phyloP scores from a whole-genome alignment of 2,329 filamentous ascomycete genomes.

The Pyrenophora graminea region DNA sequence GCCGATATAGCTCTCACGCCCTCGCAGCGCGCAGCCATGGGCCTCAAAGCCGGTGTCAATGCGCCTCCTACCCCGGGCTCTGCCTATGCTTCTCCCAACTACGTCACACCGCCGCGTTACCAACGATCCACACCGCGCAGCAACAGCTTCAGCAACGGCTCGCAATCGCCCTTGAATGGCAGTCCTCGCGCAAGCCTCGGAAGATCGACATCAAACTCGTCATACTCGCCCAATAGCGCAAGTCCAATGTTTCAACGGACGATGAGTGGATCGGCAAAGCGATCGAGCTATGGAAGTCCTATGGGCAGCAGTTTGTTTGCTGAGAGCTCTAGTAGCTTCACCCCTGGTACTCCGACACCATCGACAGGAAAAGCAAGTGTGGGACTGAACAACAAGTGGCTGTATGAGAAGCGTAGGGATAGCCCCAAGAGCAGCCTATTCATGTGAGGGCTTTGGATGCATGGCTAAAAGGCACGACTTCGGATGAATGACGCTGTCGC shows the following conservation, averaged over 20 bases:
- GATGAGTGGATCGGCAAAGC: slow-evolving; percentile 57
- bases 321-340: slow-evolving; percentile 46
- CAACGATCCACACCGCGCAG: slow-evolving; percentile 72
- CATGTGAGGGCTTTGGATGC: slow-evolving; percentile 14
- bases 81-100: slow-evolving; percentile 54
- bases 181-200: slow-evolving; percentile 50
- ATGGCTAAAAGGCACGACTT: no score
- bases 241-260: slow-evolving; percentile 66
- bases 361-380: slow-evolving; percentile 65
- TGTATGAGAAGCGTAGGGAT: slow-evolving; percentile 78
- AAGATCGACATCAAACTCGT: slow-evolving; percentile 40
- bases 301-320: slow-evolving; percentile 51
- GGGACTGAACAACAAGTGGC: slow-evolving; percentile 87
- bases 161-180: slow-evolving; percentile 62
- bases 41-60: slow-evolving; percentile 67
- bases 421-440: slow-evolving; percentile 50
- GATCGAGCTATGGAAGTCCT: slow-evolving; percentile 62
- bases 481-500: not conserved
- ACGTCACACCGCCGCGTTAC: slow-evolving; percentile 86
- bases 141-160: slow-evolving; percentile 56
- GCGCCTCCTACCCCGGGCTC: slow-evolving; percentile 68
- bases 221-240: slow-evolving; percentile 54
- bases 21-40: slow-evolving; percentile 83
- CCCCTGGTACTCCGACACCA: slow-evolving; percentile 71
- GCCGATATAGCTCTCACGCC: slow-evolving; percentile 89